These are phyloP conservation scores for Aspergillus leporis DNA, from an alignment of 495 filamentous ascomycete species.

Conservation along the genomic window DNA sequence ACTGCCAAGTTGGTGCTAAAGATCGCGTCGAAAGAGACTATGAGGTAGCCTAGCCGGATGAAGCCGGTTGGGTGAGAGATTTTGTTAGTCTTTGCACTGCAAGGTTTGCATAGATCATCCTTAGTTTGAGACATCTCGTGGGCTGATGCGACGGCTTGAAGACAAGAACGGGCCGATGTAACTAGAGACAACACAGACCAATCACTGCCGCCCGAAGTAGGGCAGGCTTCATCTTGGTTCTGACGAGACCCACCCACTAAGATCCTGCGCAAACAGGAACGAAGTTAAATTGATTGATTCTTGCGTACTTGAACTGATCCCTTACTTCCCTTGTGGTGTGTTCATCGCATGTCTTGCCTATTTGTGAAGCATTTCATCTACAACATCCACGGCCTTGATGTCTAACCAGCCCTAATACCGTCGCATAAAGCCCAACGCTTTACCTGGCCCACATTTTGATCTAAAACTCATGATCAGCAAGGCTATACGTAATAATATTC, in stretches of 20 bases:
- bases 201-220: background rate
- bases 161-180: background rate
- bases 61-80: background rate
- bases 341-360: background rate
- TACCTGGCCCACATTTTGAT: too few relatives aligned
- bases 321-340: background rate
- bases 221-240: background rate
- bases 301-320: background rate
- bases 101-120: background rate
- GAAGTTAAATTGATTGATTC: background rate
- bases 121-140: background rate
- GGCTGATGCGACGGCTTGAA: background rate
- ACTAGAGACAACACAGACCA: background rate
- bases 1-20: slow-evolving; percentile 2
- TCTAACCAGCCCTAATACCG: too few relatives aligned
- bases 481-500: too few relatives aligned
- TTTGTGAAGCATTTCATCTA: too few relatives aligned
- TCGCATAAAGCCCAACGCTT: too few relatives aligned
- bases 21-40: background rate
- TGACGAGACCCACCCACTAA: background rate
- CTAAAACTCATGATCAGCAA: too few relatives aligned
- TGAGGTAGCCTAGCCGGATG: background rate
- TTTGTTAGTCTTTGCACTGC: background rate
- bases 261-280: background rate
- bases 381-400: too few relatives aligned